phyloP scores from a whole-genome alignment of 2,329 filamentous ascomycete species.

The Aspergillus versicolor region DNA sequence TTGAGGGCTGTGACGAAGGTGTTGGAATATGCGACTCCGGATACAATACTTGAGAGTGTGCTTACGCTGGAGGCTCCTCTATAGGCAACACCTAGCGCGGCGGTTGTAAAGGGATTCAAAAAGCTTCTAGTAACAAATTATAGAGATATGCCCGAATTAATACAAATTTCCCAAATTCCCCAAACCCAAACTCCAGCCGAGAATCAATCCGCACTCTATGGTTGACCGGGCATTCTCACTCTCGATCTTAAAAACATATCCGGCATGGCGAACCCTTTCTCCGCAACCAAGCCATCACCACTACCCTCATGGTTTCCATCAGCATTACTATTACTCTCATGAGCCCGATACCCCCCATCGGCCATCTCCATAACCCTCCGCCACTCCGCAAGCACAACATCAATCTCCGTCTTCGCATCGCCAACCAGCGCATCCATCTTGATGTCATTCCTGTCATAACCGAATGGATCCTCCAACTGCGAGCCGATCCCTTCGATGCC shows the following conservation, averaged over 20 bases:
- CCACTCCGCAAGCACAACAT: slow-evolving; percentile 61
- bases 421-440: slow-evolving; percentile 67
- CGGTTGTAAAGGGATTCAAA: background rate
- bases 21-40: slow-evolving; percentile 59
- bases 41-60: slow-evolving; percentile 59
- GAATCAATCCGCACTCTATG: background rate
- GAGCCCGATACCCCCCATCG: slow-evolving; percentile 12
- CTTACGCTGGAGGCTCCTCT: slow-evolving; percentile 59
- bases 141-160: background rate
- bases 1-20: slow-evolving; percentile 65
- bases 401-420: slow-evolving; percentile 58
- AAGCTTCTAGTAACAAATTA: background rate
- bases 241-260: slow-evolving; percentile 33
- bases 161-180: background rate
- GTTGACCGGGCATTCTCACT: slow-evolving; percentile 7
- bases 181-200: too few relatives aligned
- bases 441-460: slow-evolving; percentile 65
- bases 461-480: slow-evolving; percentile 66
- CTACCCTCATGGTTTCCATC: background rate
- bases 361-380: slow-evolving; percentile 30
- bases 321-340: background rate
- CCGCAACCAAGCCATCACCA: background rate
- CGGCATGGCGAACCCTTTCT: slow-evolving; percentile 20
- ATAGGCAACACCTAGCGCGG: slow-evolving; percentile 23
- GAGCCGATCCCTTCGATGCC: slow-evolving; percentile 64